These are phyloP conservation scores for Penicillium crustosum DNA, from an alignment of 2,329 filamentous ascomycete species.

Conservation along the genomic window DNA sequence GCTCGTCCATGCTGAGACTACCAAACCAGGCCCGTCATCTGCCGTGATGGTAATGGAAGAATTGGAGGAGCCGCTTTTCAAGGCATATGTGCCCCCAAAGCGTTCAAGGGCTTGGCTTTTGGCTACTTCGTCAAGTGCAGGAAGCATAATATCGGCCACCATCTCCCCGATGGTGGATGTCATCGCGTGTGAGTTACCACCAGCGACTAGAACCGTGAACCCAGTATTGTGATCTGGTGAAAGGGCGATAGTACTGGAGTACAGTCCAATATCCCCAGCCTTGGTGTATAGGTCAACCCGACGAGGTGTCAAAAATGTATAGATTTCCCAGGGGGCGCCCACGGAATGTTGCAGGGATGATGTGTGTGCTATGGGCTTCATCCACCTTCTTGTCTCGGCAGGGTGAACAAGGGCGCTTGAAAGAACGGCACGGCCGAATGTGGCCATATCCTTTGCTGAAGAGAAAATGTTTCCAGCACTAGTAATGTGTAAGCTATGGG, in stretches of 20 bases:
- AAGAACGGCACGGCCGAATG: constrained; percentile 48
- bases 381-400: constrained; percentile 45
- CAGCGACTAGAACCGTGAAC: constrained; percentile 25
- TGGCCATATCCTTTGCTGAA: constrained; percentile 44
- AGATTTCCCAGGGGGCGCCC: constrained; percentile 49
- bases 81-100: constrained; percentile 23
- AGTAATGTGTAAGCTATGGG: constrained; percentile 2
- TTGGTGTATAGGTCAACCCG: constrained; percentile 29
- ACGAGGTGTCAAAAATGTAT: constrained; percentile 17
- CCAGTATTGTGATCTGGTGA: constrained; percentile 29
- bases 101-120: constrained; percentile 20
- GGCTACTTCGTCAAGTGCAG: constrained; percentile 24
- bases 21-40: constrained; percentile 22
- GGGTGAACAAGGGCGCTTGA: constrained; percentile 38
- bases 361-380: constrained; percentile 44
- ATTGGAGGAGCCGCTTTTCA: constrained; percentile 1
- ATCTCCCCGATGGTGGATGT: constrained; percentile 17
- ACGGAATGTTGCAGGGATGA: constrained; percentile 41
- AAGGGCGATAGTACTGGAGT: constrained; percentile 26
- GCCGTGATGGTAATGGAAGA: constrained; percentile 22
- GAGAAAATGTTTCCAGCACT: constrained; percentile 49
- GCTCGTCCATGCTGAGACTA: constrained; percentile 21
- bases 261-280: constrained; percentile 26
- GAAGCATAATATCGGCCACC: constrained; percentile 15
- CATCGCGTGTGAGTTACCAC: constrained; percentile 8